Conservation (phyloP, 352 stramenopile species). For the Phytopythium montanum region DNA sequence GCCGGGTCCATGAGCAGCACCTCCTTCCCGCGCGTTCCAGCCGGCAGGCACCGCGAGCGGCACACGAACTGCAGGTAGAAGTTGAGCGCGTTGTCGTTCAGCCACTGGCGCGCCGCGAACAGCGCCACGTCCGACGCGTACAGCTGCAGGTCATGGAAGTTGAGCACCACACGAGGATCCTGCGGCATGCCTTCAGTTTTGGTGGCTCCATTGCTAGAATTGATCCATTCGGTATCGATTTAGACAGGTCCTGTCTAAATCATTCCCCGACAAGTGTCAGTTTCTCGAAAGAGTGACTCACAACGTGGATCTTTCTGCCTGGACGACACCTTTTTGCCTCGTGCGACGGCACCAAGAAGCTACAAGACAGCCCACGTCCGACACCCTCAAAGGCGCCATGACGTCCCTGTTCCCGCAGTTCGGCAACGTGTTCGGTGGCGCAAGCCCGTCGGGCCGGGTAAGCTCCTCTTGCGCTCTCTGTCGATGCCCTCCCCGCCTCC, state of each 20-base stretch:
- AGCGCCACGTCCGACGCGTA: slow-evolving; percentile 79
- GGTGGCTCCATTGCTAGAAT: too few relatives aligned
- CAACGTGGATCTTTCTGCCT: too few relatives aligned
- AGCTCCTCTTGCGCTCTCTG: slow-evolving; percentile 10
- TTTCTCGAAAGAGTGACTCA: neutral
- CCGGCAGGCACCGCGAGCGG: slow-evolving; percentile 28
- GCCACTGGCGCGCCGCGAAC: slow-evolving; percentile 54
- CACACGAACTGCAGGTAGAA: slow-evolving; percentile 79
- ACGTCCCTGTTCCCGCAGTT: slow-evolving; percentile 79
- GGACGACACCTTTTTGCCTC: too few relatives aligned
- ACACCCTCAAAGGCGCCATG: slow-evolving; percentile 17
- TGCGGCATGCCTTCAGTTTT: too few relatives aligned
- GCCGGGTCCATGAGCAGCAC: slow-evolving; percentile 73
- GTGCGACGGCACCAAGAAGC: too few relatives aligned
- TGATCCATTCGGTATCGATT: too few relatives aligned
- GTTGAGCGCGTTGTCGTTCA: slow-evolving; percentile 84
- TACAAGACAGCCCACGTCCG: slow-evolving; percentile 3
- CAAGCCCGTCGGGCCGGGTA: slow-evolving; percentile 47
- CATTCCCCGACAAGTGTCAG: too few relatives aligned
- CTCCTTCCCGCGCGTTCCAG: slow-evolving; percentile 7
- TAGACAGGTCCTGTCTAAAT: too few relatives aligned
- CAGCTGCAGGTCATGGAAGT: slow-evolving; percentile 81
- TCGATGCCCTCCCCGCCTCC: neutral
- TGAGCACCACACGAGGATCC: slow-evolving; percentile 60
- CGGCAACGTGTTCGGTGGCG: slow-evolving; percentile 73